Evolutionary conservation across 768 basidiomycete species (phyloP).

Genomic region (Russula compacta): DNA sequence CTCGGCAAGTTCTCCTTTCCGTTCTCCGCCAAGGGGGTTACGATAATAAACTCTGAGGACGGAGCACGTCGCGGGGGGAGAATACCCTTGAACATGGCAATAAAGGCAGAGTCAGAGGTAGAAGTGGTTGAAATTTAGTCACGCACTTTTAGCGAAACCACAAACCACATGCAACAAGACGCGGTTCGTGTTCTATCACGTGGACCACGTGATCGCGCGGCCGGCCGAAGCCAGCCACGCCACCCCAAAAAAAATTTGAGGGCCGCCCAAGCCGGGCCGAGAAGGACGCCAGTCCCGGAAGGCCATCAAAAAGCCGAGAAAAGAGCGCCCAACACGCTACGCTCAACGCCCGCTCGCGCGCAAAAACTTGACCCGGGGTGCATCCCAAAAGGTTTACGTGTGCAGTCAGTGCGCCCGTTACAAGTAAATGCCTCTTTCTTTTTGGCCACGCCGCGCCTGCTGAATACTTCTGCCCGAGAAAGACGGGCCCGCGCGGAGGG

Average conservation of each 20-base stretch:
- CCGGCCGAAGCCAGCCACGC: neutral
- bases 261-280: too few relatives aligned
- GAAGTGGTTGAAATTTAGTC: neutral
- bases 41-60: constrained; percentile 64
- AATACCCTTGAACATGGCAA: constrained; percentile 73
- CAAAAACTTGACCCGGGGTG: neutral
- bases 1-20: constrained; percentile 57
- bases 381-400: neutral
- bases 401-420: constrained; percentile 3
- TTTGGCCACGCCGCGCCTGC: too few relatives aligned
- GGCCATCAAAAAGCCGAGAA: neutral
- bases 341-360: neutral
- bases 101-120: neutral
- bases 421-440: too few relatives aligned
- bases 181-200: constrained; percentile 20
- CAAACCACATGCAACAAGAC: too few relatives aligned
- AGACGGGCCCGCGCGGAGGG: too few relatives aligned
- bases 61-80: constrained; percentile 59
- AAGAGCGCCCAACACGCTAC: neutral
- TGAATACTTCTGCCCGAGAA: too few relatives aligned
- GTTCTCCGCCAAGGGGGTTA: constrained; percentile 43
- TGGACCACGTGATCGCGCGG: constrained; percentile 13
- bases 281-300: too few relatives aligned
- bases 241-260: too few relatives aligned
- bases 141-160: too few relatives aligned